Base-by-base conservation (phyloP, 495 filamentous ascomycete genomes). In the Echria macrotheca region DNA sequence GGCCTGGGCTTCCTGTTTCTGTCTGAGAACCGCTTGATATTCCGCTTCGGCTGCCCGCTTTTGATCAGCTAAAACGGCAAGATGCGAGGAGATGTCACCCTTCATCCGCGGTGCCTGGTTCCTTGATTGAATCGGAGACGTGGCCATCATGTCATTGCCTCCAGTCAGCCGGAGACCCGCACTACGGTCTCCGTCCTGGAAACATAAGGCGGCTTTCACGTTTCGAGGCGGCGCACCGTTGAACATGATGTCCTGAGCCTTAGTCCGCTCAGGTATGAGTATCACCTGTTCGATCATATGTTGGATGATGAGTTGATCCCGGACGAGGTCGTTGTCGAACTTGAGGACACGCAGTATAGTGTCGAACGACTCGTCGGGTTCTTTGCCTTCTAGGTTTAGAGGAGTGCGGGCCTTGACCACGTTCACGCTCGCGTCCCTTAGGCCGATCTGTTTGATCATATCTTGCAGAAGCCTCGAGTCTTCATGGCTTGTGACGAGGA, bases 201-300 rank as follows among this genome's bases (percentile, higher is more conserved):
- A 77, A 24, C 73, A 74, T 48, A 85, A 81, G 53, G 85, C 90
- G 44, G 77, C 77, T 49, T 75, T 80, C 21, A 94, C 90, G 54
- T 95, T 89, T 10, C 66, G 72, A 3, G 84, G 79, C 23, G 69
- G 71, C 28, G 68, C 58, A 6, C 76, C 77, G 36, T 78, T 74
- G 55, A 84, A 85, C 74, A 96, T 86, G 24, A 85, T 75, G 2
- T 77, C 64, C 17, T 83, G 69, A 1, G 84, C 94, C 44, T 86
- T 74, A 9, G 71, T 58, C 14, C 86, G 70, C 33, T 80, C 67
- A 35, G 82, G 76, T 37, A 96, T 82, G 2, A 99, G 65, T 8
- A 95, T 74, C 9, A 83, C 81, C 59, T 97, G 91, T 48, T 99
- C 93, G 37, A 95, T 86, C 6, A 71, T 66, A 56, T 91, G 75